phyloP scores from a whole-genome alignment of 2,329 filamentous ascomycete species.

The Calycina marina region DNA sequence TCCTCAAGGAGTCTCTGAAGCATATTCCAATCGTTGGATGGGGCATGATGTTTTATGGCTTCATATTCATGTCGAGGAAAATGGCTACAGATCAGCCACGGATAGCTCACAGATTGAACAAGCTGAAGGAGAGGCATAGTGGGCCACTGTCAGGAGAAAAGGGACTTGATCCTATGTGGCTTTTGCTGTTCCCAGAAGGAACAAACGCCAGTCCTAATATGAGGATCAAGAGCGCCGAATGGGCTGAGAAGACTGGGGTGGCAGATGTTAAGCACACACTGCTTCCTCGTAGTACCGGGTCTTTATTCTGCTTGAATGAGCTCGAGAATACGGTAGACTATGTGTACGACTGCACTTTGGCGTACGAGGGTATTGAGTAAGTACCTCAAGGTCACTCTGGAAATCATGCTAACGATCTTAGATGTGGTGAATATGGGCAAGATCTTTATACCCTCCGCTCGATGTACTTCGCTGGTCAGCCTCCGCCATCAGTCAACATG shows the following conservation, averaged over 20 bases:
- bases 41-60: slow-evolving; percentile 75
- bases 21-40: slow-evolving; percentile 66
- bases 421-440: slow-evolving; percentile 70
- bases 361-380: slow-evolving; percentile 86
- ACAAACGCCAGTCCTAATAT: slow-evolving; percentile 66
- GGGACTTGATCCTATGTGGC: slow-evolving; percentile 72
- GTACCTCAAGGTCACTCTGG: slow-evolving; percentile 25
- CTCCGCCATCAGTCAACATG: slow-evolving; percentile 92
- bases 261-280: slow-evolving; percentile 61
- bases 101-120: slow-evolving; percentile 58
- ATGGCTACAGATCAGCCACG: slow-evolving; percentile 67
- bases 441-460: slow-evolving; percentile 76
- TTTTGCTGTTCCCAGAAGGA: slow-evolving; percentile 76
- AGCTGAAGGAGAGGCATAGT: slow-evolving; percentile 44
- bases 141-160: slow-evolving; percentile 36
- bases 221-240: slow-evolving; percentile 53
- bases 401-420: slow-evolving; percentile 8
- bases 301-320: slow-evolving; percentile 66
- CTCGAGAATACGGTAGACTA: slow-evolving; percentile 63
- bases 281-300: slow-evolving; percentile 66
- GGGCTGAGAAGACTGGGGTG: slow-evolving; percentile 63
- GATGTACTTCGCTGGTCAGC: slow-evolving; percentile 76
- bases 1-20: slow-evolving; percentile 76
- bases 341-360: slow-evolving; percentile 86
- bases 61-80: slow-evolving; percentile 84